Evolutionary conservation across 2,329 filamentous ascomycete species (phyloP).

Genomic region (Fusarium nodosum): DNA sequence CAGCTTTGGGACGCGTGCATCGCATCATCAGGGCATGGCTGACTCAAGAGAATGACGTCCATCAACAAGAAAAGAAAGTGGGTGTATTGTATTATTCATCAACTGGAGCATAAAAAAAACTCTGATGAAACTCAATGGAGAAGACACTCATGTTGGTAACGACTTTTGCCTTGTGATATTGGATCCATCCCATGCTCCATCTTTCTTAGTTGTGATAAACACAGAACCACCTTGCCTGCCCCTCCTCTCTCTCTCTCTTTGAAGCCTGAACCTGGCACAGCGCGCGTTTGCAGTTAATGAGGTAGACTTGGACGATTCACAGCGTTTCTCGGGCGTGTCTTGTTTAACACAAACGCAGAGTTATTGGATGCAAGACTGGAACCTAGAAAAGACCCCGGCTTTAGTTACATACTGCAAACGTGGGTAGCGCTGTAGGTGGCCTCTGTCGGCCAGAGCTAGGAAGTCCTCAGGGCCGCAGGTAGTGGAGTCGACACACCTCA

Average conservation of each 20-base stretch:
- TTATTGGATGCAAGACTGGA: slow-evolving; percentile 1
- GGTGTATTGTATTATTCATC: neutral
- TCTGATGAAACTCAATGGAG: slow-evolving; percentile 2
- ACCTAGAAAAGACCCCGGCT: slow-evolving; percentile 14
- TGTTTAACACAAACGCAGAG: slow-evolving; percentile 11
- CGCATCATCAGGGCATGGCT: slow-evolving; percentile 1
- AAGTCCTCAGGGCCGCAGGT: slow-evolving; percentile 25
- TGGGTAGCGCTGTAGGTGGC: slow-evolving; percentile 19
- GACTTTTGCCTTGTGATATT: slow-evolving; percentile 5
- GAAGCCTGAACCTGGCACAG: slow-evolving; percentile 23
- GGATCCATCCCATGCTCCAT: slow-evolving; percentile 9
- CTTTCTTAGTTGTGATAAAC: slow-evolving; percentile 7
- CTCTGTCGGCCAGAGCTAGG: slow-evolving; percentile 20
- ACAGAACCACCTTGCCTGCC: slow-evolving; percentile 10
- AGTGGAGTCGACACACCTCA: slow-evolving; percentile 40
- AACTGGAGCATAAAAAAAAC: slow-evolving; percentile 7
- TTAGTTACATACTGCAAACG: slow-evolving; percentile 24
- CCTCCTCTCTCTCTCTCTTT: neutral
- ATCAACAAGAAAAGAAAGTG: neutral
- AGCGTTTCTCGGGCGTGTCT: slow-evolving; percentile 11
- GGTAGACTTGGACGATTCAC: slow-evolving; percentile 27
- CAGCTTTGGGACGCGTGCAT: neutral
- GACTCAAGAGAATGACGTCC: neutral
- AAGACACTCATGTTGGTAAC: slow-evolving; percentile 1
- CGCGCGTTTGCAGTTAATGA: slow-evolving; percentile 36